These are phyloP conservation scores for Cetraspora pellucida DNA, from an alignment of 192 early-diverging fungal species.

Conservation along the genomic window DNA sequence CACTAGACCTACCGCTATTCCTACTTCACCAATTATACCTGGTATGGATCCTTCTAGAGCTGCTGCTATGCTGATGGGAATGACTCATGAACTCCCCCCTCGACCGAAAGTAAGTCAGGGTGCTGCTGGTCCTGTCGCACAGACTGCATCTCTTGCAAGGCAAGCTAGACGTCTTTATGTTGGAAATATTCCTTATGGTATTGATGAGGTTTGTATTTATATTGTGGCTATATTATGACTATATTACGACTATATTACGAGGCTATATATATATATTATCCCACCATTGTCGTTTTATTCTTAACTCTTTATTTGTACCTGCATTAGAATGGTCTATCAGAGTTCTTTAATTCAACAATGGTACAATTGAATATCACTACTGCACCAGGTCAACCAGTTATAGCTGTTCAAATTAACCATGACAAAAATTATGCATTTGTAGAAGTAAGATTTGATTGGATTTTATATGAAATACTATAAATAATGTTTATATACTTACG, in stretches of 20 bases:
- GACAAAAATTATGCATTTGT: conserved; percentile 98
- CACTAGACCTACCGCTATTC: conserved; percentile 26
- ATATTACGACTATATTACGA: not conserved
- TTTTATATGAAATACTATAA: conserved; percentile 4
- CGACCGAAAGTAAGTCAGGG: conserved; percentile 50
- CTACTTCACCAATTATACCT: conserved; percentile 35
- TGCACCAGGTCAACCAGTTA: conserved; percentile 69
- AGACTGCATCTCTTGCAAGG: conserved; percentile 60
- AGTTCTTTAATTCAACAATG: conserved; percentile 90
- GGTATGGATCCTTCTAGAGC: conserved; percentile 57
- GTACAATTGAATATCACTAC: conserved; percentile 71
- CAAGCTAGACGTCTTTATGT: conserved; percentile 90
- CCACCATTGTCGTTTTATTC: not conserved
- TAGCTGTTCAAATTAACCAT: conserved; percentile 83
- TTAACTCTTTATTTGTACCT: conserved; percentile 5
- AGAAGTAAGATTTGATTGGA: conserved; percentile 62
- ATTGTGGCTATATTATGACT: not conserved
- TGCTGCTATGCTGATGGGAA: conserved; percentile 56
- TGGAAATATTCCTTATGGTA: conserved; percentile 83
- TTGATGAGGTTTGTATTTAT: conserved; percentile 62
- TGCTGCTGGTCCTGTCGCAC: conserved; percentile 52
- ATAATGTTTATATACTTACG: not conserved
- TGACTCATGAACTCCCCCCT: conserved; percentile 47
- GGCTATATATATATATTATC: not conserved
- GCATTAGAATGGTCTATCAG: conserved; percentile 61